Percentiles rank a stretch among this genome's conserved stretches.
Conservation (phyloP, 768 basidiomycete genomes). For the Trametes meyenii region DNA sequence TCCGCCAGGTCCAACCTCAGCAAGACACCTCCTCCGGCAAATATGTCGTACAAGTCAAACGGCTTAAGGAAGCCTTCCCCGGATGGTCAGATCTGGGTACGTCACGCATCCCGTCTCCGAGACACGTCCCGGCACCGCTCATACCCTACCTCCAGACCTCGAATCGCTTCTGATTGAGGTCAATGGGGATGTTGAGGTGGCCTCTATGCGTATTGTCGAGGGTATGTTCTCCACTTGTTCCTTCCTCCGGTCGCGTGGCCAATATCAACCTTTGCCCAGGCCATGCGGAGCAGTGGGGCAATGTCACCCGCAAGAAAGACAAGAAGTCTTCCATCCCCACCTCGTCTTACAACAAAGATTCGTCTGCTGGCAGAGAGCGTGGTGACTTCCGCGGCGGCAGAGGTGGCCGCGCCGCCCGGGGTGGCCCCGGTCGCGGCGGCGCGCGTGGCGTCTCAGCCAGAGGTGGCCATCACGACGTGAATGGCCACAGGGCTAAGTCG, state of each 20-base stretch:
- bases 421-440: conserved; percentile 46
- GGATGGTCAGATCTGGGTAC: conserved; percentile 70
- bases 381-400: conserved; percentile 65
- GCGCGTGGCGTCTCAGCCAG: conserved; percentile 49
- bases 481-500: conserved; percentile 41
- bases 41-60: conserved; percentile 55
- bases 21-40: conserved; percentile 38
- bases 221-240: conserved; percentile 44
- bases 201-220: conserved; percentile 75
- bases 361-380: conserved; percentile 44
- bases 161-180: conserved; percentile 68
- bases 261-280: conserved; percentile 45
- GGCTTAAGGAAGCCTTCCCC: conserved; percentile 75
- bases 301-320: conserved; percentile 86
- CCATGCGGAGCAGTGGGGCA: conserved; percentile 77
- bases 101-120: conserved; percentile 28
- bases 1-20: conserved; percentile 31
- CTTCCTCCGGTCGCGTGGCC: conserved; percentile 25
- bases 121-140: conserved; percentile 30
- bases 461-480: conserved; percentile 46
- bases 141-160: conserved; percentile 51
- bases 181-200: conserved; percentile 67
- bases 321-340: conserved; percentile 58
- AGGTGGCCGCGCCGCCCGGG: conserved; percentile 64
- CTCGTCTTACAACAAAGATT: conserved; percentile 54